phyloP scores from a whole-genome alignment of 2,329 filamentous ascomycete species.

The Anisogramma anomala region DNA sequence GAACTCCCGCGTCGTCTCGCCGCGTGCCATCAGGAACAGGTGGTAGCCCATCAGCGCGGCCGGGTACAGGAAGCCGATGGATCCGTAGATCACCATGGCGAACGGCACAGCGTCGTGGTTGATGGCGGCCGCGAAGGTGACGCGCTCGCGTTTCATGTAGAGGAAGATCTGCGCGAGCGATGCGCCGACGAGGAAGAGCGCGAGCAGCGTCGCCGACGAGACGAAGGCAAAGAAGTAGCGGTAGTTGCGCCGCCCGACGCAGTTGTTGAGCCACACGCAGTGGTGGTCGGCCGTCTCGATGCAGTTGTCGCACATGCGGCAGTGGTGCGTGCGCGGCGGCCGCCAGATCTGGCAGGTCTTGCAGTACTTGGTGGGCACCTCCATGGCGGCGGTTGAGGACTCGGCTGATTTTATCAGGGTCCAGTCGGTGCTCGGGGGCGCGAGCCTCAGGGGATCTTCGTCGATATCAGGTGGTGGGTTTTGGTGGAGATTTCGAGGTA shows the following conservation, averaged over 20 bases:
- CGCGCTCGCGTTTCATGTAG: conserved; percentile 50
- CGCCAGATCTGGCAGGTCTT: conserved; percentile 97
- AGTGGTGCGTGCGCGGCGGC: conserved; percentile 89
- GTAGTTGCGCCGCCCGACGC: conserved; percentile 92
- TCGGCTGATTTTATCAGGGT: conserved; percentile 75
- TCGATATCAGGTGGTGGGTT: conserved; percentile 66
- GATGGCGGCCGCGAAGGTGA: conserved; percentile 59
- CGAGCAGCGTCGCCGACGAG: conserved; percentile 62
- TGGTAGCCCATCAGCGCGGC: conserved; percentile 78
- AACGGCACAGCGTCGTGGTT: conserved; percentile 67
- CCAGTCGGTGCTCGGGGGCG: conserved; percentile 87
- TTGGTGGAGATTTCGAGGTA: conserved; percentile 82
- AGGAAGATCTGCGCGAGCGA: conserved; percentile 71
- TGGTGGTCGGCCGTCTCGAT: conserved; percentile 96
- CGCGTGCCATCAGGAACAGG: conserved; percentile 77
- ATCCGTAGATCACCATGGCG: conserved; percentile 75
- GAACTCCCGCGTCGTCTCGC: conserved; percentile 93
- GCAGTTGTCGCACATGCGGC: conserved; percentile 92
- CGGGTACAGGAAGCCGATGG: conserved; percentile 68
- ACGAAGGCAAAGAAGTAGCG: conserved; percentile 96
- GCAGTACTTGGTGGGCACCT: conserved; percentile 96
- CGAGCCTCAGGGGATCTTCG: conserved; percentile 70
- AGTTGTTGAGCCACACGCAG: conserved; percentile 99
- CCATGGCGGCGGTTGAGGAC: conserved; percentile 73
- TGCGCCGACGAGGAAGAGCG: conserved; percentile 62